phyloP scores from a whole-genome alignment of 108 stramenopile genomes.

The Chaetoceros muelleri region DNA sequence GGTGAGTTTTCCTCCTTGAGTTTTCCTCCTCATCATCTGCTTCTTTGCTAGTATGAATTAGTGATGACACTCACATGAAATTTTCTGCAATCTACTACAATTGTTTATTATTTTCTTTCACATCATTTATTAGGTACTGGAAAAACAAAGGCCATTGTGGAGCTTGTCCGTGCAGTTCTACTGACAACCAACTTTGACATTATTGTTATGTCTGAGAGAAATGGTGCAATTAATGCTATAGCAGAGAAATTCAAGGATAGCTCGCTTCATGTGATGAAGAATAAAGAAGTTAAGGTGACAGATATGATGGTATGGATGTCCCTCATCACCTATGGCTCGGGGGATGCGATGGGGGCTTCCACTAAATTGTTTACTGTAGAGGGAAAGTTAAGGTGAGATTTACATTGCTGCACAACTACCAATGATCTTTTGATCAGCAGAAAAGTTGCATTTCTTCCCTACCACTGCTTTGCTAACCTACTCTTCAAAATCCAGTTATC shows the following conservation, averaged over 20 bases:
- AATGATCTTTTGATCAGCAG: too few relatives aligned
- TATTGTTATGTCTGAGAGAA: constrained; percentile 31
- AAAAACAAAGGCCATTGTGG: constrained; percentile 38
- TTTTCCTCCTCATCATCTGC: too few relatives aligned
- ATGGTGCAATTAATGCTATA: constrained; percentile 42
- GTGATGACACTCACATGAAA: constrained; percentile 1
- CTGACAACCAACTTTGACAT: constrained; percentile 24
- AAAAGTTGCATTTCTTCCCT: too few relatives aligned
- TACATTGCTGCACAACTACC: too few relatives aligned
- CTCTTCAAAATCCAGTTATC: too few relatives aligned
- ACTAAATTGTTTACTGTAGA: constrained; percentile 27
- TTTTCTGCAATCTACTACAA: too few relatives aligned
- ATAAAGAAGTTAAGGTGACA: constrained; percentile 5
- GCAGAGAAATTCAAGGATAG: constrained; percentile 31
- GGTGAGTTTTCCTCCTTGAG: too few relatives aligned
- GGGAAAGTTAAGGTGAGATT: constrained; percentile 27
- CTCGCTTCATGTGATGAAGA: constrained; percentile 3
- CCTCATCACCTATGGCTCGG: constrained; percentile 23
- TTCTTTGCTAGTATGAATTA: neutral
- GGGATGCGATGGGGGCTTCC: constrained; percentile 19
- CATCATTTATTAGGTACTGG: constrained; percentile 21
- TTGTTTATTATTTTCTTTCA: too few relatives aligned
- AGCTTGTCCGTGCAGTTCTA: constrained; percentile 28
- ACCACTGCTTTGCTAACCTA: too few relatives aligned
- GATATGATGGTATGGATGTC: constrained; percentile 25